Base-by-base conservation (phyloP, 2,329 filamentous ascomycete species). In the Hymenoscyphus occultus region DNA sequence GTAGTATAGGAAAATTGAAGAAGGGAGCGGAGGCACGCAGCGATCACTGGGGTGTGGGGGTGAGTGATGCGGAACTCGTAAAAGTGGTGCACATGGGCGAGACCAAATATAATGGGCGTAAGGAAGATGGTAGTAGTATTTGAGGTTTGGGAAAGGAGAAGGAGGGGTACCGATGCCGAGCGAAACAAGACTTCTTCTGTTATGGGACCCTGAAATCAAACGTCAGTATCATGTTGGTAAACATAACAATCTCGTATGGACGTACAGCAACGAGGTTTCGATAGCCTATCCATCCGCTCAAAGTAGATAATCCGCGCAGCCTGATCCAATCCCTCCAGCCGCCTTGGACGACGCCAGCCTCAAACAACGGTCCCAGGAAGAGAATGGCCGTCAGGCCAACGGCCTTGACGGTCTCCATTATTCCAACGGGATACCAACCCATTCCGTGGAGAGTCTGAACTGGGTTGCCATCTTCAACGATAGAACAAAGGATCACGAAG, bases 111-210 rank as follows among this genome's bases (percentile, higher is more conserved):
- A 12, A 97, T 80, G 6, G 94, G 94, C 1, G 92, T 91, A 12
- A 92, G 80, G 78, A 96, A 92, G 73, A 96, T 85, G 69, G 91
- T 92, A 51, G 80, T 80, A 1, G 67, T 67, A 28, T 70, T 79
- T 3, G 75, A 74, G 0, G 80, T 76, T 56, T 83, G 84, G 22
- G 92, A 88, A 60, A 93, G 81, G 39, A 97, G 80, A 74, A 97
- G 89, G 12, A 97, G 83, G 1, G 94, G 91, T 48, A 97, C 84
- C 61, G 93, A 88, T 70, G 93, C 87, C 3, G 92, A 92, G 74
- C 95, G 91, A 82, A 97, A 99, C 72, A 97, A 90, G 66, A 96
- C 81, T 78, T 99, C 95, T 80, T 99, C 95, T 12, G 93, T 97
- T 63, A 95, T 80, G 0, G 95, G 93, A 42, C 92, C 93, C 89